Conservation (phyloP, 2,329 filamentous ascomycete species). For the Penicillium brasilianum region DNA sequence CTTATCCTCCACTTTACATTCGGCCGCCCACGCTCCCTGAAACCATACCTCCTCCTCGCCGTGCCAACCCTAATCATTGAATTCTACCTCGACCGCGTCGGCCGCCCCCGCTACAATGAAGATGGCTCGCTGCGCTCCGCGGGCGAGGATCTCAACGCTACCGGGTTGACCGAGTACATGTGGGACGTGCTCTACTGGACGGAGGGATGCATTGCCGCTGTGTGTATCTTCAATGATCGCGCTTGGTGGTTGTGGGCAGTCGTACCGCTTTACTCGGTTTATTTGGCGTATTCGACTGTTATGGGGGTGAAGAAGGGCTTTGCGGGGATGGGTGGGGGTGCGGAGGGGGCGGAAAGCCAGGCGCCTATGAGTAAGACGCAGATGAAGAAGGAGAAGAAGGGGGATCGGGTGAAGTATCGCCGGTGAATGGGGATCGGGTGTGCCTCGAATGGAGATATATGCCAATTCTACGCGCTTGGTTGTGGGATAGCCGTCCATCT, state of each 20-base stretch:
- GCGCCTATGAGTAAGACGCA: conserved; percentile 56
- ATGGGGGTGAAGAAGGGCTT: conserved; percentile 53
- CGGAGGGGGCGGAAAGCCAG: conserved; percentile 24
- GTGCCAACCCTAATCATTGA: conserved; percentile 78
- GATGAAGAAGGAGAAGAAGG: conserved; percentile 59
- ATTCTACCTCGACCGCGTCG: conserved; percentile 81
- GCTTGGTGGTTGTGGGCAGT: conserved; percentile 69
- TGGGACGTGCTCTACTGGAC: conserved; percentile 97
- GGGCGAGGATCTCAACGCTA: conserved; percentile 85
- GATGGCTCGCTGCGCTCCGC: conserved; percentile 72
- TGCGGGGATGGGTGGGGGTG: conserved; percentile 45
- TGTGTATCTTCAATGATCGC: conserved; percentile 79
- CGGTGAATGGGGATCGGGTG: background rate
- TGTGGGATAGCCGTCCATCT: background rate
- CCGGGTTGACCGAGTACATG: conserved; percentile 95
- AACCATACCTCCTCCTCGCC: conserved; percentile 74
- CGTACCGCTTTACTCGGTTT: conserved; percentile 55
- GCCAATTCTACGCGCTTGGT: background rate
- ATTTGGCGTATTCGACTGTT: conserved; percentile 52
- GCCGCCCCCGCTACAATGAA: conserved; percentile 74
- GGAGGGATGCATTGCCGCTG: conserved; percentile 76
- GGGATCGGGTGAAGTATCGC: conserved; percentile 39
- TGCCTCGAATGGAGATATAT: background rate
- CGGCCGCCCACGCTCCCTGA: conserved; percentile 64
- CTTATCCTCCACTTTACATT: conserved; percentile 70